Conservation (phyloP, 2,329 filamentous ascomycete genomes). For the Calonectria hawksworthii region DNA sequence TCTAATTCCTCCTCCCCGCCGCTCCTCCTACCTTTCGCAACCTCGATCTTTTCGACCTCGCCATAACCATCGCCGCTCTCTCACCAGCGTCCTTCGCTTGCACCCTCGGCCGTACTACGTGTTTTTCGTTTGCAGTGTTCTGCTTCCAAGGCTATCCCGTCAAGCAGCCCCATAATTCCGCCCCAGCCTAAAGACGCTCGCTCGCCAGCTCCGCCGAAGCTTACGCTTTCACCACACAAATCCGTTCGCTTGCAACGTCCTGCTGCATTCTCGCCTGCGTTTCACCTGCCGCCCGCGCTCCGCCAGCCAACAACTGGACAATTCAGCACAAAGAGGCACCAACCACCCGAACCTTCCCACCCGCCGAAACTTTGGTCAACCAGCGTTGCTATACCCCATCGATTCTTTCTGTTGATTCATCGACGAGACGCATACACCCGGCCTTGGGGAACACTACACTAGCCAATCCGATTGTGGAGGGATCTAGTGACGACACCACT, state of each 20-base stretch:
- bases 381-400: not conserved
- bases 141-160: conserved; percentile 6
- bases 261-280: conserved; percentile 22
- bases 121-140: not conserved
- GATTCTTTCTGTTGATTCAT: conserved; percentile 1
- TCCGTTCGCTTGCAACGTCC: conserved; percentile 22
- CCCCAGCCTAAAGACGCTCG: conserved; percentile 28
- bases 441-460: not conserved
- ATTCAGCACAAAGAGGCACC: not conserved
- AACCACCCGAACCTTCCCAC: not conserved
- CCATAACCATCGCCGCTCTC: not conserved
- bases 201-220: conserved; percentile 21
- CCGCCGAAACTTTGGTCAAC: conserved; percentile 1
- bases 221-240: conserved; percentile 14
- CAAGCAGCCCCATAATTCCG: conserved; percentile 23
- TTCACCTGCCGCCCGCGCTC: conserved; percentile 27
- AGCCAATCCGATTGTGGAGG: not conserved
- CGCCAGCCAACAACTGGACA: conserved; percentile 7
- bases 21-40: not conserved
- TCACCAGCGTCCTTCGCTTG: not conserved
- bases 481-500: conserved; percentile 28
- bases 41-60: conserved; percentile 19
- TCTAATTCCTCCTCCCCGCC: not conserved
- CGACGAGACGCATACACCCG: not conserved
- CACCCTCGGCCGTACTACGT: not conserved